Base-by-base conservation (phyloP, 192 early-diverging fungal genomes). In the Backusella circina region DNA sequence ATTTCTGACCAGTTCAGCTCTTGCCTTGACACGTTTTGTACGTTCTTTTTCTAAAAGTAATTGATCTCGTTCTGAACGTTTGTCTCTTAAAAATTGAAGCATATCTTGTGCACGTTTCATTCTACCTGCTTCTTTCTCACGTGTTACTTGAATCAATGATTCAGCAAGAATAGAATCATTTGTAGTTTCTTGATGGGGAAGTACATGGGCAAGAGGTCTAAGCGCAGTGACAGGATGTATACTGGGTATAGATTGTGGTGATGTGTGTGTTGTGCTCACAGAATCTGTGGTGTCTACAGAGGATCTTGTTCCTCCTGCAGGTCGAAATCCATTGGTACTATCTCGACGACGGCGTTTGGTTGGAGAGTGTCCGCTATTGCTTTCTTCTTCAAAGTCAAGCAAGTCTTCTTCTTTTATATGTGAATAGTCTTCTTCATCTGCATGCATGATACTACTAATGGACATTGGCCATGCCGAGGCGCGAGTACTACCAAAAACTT, bases 81-180 rank as follows among this genome's bases (percentile, higher is more conserved):
- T 78, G 41, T 78, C 77, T 28, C 77, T 31, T 38, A 78, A 64
- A 38, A 78, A 78, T 3, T 78, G 65, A 23, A 78, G 37, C 77
- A 78, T 78, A 16, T 78, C 77, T 68, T 78, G 77, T 31, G 77
- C 73, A 23, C 77, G 77, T 61, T 78, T 78, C 77, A 78, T 78
- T 32, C 77, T 23, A 7, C 77, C 77, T 9, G 77, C 77, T 70
- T 78, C 77, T 61, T 78, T 78, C 54, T 78, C 77, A 30, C 77
- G 77, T 32, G 77, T 69, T 30, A 78, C 72, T 68, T 78, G 71
- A 6, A 78, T 32, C 37, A 78, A 67, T n/a, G 77, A 78, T 36
- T 78, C 77, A 18, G 77, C 77, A 8, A 78, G 38, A 5, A 74
- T 47, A 36, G 66, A 37, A 51, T 71, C 71, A 28, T 47, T 47